Evolutionary conservation across 169 alveolate genomes (phyloP).

Genomic region (Eimeria acervulina): DNA sequence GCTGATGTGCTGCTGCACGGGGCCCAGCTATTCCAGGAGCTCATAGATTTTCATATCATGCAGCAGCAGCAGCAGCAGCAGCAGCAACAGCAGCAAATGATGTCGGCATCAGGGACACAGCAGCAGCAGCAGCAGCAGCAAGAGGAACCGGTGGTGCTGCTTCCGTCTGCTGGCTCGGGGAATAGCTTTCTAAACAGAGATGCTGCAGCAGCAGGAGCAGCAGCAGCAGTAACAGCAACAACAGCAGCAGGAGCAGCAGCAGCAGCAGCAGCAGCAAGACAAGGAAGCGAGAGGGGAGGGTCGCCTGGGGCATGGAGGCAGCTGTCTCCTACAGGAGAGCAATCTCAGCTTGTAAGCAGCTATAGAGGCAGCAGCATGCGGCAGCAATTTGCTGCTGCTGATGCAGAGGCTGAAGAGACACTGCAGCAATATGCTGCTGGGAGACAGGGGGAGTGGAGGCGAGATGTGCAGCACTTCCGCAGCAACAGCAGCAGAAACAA

Average conservation of each 20-base stretch:
- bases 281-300: neutral
- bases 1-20: slow-evolving; percentile 45
- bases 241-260: neutral
- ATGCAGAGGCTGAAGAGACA: too few relatives aligned
- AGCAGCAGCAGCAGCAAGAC: too few relatives aligned
- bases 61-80: neutral
- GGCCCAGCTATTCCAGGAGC: slow-evolving; percentile 38
- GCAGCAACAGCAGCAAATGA: too few relatives aligned
- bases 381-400: too few relatives aligned
- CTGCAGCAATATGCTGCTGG: too few relatives aligned
- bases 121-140: slow-evolving; percentile 39
- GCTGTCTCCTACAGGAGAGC: too few relatives aligned
- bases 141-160: neutral
- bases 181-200: neutral
- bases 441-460: too few relatives aligned
- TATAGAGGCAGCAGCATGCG: too few relatives aligned
- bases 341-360: too few relatives aligned
- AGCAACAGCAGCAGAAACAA: neutral
- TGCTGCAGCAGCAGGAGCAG: neutral
- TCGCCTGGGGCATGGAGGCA: neutral
- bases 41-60: slow-evolving; percentile 9
- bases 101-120: neutral
- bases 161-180: neutral
- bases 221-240: neutral
- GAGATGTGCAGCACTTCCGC: too few relatives aligned